Percentiles rank a stretch among this genome's conserved stretches.
These are phyloP conservation scores for Kockovaella imperatae DNA, from an alignment of 768 basidiomycete species.

Conservation along the genomic window DNA sequence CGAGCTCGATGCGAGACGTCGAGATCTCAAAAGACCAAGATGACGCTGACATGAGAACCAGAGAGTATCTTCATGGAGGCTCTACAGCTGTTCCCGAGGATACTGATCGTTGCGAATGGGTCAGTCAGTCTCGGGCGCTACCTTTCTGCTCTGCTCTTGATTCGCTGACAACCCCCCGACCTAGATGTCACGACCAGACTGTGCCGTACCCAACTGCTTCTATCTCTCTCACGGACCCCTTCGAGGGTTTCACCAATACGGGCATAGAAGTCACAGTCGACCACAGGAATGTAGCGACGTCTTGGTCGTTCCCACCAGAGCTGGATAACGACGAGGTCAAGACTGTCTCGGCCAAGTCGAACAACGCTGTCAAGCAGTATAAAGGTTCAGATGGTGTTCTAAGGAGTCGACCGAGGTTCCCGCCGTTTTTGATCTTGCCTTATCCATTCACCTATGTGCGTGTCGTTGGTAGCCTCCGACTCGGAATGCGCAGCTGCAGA, in stretches of 20 bases:
- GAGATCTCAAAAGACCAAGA: neutral
- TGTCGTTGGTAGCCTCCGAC: neutral
- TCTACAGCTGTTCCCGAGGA: conserved; percentile 30
- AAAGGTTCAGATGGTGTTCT: neutral
- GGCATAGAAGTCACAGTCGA: conserved; percentile 11
- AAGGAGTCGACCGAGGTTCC: conserved; percentile 10
- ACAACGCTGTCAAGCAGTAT: neutral
- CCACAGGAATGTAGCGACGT: conserved; percentile 20
- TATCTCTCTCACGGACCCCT: conserved; percentile 30
- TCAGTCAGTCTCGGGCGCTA: neutral
- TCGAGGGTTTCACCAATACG: conserved; percentile 4
- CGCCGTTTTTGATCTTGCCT: conserved; percentile 26
- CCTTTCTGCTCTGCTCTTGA: neutral
- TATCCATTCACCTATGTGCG: conserved; percentile 28
- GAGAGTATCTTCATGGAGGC: conserved; percentile 36
- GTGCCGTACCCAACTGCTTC: conserved; percentile 37
- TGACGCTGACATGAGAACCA: conserved; percentile 18
- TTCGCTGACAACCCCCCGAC: neutral
- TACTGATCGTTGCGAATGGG: conserved; percentile 16
- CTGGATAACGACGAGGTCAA: neutral
- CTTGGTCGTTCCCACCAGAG: conserved; percentile 4
- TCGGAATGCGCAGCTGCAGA: neutral
- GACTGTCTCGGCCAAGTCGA: too few relatives aligned
- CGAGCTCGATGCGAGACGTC: neutral
- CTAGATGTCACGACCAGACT: conserved; percentile 32